phyloP scores from a whole-genome alignment of 2,329 filamentous ascomycete species.

The Sporothrix brasiliensis region DNA sequence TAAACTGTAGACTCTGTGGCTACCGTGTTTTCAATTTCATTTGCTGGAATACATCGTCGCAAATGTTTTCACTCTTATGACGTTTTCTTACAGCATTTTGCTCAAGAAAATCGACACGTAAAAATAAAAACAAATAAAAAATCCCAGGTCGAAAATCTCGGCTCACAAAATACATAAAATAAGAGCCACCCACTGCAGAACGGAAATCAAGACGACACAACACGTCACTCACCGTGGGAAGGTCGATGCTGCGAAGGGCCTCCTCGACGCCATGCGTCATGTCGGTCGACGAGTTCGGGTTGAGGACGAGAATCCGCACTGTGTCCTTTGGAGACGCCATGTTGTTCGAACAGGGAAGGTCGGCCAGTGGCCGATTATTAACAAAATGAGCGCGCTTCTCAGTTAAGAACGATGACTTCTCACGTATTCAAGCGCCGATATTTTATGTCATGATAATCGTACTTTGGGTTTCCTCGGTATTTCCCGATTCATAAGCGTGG shows the following conservation, averaged over 20 bases:
- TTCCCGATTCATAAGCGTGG: conserved; percentile 17
- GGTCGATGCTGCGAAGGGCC: conserved; percentile 50
- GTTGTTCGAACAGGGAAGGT: not conserved
- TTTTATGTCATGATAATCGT: too few relatives aligned
- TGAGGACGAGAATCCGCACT: conserved; percentile 67
- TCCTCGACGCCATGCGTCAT: conserved; percentile 70
- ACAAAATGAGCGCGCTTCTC: not conserved
- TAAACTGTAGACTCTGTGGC: too few relatives aligned
- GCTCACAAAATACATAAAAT: not conserved
- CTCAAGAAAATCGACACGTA: not conserved
- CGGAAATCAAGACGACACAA: too few relatives aligned
- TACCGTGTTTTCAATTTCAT: too few relatives aligned
- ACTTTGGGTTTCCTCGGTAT: not conserved
- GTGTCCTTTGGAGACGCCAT: conserved; percentile 11
- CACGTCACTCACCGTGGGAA: conserved; percentile 44
- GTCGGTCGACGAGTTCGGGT: conserved; percentile 73
- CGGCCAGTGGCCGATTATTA: not conserved
- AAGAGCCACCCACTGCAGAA: not conserved
- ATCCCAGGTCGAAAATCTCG: not conserved
- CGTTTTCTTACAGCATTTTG: not conserved
- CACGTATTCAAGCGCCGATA: not conserved
- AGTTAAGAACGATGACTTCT: not conserved
- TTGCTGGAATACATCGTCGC: not conserved
- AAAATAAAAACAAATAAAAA: not conserved
- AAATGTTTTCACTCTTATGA: too few relatives aligned